Evolutionary conservation across 2,329 filamentous ascomycete species (phyloP).

Genomic region (Cladosporium sp.): DNA sequence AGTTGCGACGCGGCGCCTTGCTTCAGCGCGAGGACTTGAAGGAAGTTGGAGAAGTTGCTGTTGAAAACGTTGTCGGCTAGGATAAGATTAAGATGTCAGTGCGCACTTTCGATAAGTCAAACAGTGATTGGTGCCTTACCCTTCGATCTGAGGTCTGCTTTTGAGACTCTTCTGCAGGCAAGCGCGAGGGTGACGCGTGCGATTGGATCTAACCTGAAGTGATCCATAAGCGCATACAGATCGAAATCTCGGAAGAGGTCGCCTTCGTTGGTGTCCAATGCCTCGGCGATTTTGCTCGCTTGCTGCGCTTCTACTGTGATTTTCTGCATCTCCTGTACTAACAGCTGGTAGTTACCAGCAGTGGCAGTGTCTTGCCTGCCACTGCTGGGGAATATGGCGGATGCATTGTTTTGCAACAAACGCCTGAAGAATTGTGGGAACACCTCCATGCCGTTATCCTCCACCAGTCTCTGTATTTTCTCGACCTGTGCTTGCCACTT

Average conservation of each 20-base stretch:
- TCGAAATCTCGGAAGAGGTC: constrained; percentile 96
- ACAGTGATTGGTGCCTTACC: constrained; percentile 46
- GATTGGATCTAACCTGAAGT: constrained; percentile 87
- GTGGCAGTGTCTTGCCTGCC: constrained; percentile 60
- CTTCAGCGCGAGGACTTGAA: constrained; percentile 60
- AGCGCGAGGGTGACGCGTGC: constrained; percentile 82
- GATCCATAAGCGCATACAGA: constrained; percentile 88
- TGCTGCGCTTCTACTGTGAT: constrained; percentile 74
- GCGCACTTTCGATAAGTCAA: not conserved
- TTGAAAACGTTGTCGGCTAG: constrained; percentile 88
- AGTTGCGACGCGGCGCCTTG: not conserved
- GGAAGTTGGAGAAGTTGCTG: constrained; percentile 69
- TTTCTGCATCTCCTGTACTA: constrained; percentile 80
- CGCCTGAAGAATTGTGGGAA: constrained; percentile 93
- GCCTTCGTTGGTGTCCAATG: constrained; percentile 82
- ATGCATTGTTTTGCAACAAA: constrained; percentile 82
- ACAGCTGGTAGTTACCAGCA: constrained; percentile 73
- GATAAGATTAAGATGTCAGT: constrained; percentile 16
- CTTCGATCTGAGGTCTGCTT: constrained; percentile 79
- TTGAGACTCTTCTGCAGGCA: constrained; percentile 78
- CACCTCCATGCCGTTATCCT: constrained; percentile 99
- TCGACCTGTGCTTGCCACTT: constrained; percentile 92
- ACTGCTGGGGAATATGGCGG: constrained; percentile 79
- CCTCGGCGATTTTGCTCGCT: constrained; percentile 85
- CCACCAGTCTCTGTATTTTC: constrained; percentile 90